Percentiles rank a stretch among this genome's conserved stretches.
These are phyloP conservation scores for Xylaria venustula DNA, from an alignment of 495 filamentous ascomycete species.

Conservation along the genomic window DNA sequence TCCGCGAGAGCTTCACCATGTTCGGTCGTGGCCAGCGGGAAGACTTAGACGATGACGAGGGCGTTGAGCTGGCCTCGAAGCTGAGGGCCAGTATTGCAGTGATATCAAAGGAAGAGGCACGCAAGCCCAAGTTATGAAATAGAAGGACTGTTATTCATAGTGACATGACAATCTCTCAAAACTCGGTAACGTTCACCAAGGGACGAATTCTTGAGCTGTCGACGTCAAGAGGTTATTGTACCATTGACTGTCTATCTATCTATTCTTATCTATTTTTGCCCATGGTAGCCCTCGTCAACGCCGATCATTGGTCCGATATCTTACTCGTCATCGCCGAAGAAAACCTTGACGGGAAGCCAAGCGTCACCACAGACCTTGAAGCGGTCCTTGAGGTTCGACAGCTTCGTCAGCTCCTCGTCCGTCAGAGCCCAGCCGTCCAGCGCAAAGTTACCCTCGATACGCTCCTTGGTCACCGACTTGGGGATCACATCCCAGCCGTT, in stretches of 20 bases:
- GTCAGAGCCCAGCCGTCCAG: conserved; percentile 67
- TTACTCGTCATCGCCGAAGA: conserved; percentile 83
- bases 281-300: conserved; percentile 3
- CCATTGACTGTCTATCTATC: conserved; percentile 23
- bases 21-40: conserved; percentile 81
- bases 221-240: conserved; percentile 9
- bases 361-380: conserved; percentile 72
- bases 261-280: conserved; percentile 13
- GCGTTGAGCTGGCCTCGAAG: conserved; percentile 55
- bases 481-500: conserved; percentile 74
- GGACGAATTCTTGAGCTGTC: not conserved
- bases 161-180: not conserved
- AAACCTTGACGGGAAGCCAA: conserved; percentile 77
- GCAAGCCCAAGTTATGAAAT: conserved; percentile 29
- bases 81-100: conserved; percentile 61
- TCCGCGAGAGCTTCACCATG: conserved; percentile 67
- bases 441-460: conserved; percentile 64
- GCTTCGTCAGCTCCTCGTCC: conserved; percentile 59
- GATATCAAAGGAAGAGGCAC: conserved; percentile 51
- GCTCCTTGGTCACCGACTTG: conserved; percentile 62
- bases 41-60: conserved; percentile 87
- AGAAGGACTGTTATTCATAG: not conserved
- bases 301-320: not conserved
- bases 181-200: not conserved
- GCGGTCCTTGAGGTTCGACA: conserved; percentile 63